Evolutionary conservation across 768 basidiomycete genomes (phyloP).

Genomic region (Auricularia cornea): DNA sequence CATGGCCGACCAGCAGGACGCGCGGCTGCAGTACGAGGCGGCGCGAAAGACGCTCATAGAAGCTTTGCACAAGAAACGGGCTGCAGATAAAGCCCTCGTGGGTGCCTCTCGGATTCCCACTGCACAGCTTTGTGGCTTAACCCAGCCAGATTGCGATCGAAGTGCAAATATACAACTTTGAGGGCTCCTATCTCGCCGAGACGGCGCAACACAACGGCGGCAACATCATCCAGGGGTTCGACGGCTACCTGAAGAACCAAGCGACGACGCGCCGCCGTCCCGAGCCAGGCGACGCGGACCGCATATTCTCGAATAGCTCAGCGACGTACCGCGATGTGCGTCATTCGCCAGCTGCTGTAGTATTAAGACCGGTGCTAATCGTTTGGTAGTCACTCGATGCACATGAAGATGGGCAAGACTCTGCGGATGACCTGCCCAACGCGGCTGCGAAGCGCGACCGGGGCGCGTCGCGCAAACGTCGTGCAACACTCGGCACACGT

Average conservation of each 20-base stretch:
- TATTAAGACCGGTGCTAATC: background rate
- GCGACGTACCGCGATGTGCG: constrained; percentile 63
- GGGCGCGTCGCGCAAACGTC: background rate
- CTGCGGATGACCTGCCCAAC: constrained; percentile 29
- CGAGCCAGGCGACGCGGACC: constrained; percentile 68
- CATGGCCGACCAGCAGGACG: background rate
- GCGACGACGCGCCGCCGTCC: constrained; percentile 57
- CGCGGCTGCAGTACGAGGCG: constrained; percentile 40
- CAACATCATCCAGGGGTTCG: constrained; percentile 83
- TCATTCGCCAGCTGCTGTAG: background rate
- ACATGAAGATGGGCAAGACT: constrained; percentile 59
- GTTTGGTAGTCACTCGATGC: constrained; percentile 63
- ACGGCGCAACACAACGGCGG: constrained; percentile 71
- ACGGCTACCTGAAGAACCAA: constrained; percentile 77
- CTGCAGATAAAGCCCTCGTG: constrained; percentile 70
- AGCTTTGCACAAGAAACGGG: constrained; percentile 66
- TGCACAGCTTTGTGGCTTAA: background rate
- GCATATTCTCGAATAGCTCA: constrained; percentile 78
- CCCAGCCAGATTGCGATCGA: constrained; percentile 60
- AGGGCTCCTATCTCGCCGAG: constrained; percentile 68
- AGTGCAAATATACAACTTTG: constrained; percentile 68
- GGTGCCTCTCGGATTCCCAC: constrained; percentile 16
- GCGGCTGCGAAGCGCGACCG: background rate
- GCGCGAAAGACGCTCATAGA: constrained; percentile 68
- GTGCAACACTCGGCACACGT: background rate